These are phyloP conservation scores for Talaromyces sp. DNA, from an alignment of 2,329 filamentous ascomycete genomes.

Conservation along the genomic window DNA sequence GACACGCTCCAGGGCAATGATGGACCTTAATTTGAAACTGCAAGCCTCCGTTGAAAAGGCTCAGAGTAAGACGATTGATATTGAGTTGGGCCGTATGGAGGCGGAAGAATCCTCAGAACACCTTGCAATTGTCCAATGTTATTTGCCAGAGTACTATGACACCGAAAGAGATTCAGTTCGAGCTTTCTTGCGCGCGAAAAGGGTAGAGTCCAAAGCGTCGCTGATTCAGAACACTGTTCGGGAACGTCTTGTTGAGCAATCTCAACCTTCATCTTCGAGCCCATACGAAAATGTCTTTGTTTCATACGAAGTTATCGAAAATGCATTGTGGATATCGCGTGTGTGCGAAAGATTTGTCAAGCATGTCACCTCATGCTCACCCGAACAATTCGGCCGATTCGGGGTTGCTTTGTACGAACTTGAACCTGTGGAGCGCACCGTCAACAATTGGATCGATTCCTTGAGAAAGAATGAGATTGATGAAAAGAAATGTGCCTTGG, in stretches of 20 bases:
- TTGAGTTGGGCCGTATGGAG: slow-evolving; percentile 80
- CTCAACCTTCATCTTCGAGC: slow-evolving; percentile 60
- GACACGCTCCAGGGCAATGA: slow-evolving; percentile 83
- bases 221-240: slow-evolving; percentile 73
- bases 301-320: slow-evolving; percentile 76
- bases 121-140: slow-evolving; percentile 79
- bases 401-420: slow-evolving; percentile 79
- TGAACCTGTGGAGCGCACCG: slow-evolving; percentile 80
- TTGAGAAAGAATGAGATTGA: slow-evolving; percentile 79
- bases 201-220: slow-evolving; percentile 80
- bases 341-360: slow-evolving; percentile 82
- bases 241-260: slow-evolving; percentile 66
- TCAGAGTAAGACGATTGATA: slow-evolving; percentile 88
- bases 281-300: slow-evolving; percentile 70
- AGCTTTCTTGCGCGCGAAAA: slow-evolving; percentile 79
- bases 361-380: slow-evolving; percentile 70
- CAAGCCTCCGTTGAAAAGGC: slow-evolving; percentile 86
- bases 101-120: slow-evolving; percentile 86
- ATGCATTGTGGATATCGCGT: slow-evolving; percentile 74
- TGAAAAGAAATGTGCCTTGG: slow-evolving; percentile 72
- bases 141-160: slow-evolving; percentile 79
- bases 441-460: slow-evolving; percentile 84
- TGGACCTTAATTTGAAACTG: slow-evolving; percentile 92
- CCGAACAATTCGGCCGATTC: slow-evolving; percentile 72
- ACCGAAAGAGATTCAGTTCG: slow-evolving; percentile 80